Conservation (phyloP, 371 early-diverging fungal species). For the Synchytrium microbalum region DNA sequence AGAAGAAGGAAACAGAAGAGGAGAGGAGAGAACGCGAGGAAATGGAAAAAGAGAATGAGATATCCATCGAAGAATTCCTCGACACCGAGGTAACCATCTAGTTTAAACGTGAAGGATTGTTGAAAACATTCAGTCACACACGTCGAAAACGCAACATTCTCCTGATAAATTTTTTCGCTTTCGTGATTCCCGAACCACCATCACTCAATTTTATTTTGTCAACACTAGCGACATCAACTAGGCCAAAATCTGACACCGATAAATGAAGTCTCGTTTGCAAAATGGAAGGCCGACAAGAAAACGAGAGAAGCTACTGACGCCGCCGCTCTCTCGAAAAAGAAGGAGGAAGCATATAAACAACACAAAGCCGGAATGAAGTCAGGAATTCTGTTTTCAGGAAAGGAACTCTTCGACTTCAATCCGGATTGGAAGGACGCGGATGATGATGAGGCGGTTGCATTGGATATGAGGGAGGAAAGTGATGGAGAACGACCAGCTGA, state of each 20-base stretch:
- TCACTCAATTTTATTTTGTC: conserved; percentile 27
- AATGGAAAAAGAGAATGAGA: conserved; percentile 58
- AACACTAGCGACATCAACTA: conserved; percentile 80
- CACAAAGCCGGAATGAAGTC: conserved; percentile 71
- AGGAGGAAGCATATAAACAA: conserved; percentile 78
- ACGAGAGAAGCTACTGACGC: conserved; percentile 66
- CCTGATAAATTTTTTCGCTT: no score
- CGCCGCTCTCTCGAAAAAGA: conserved; percentile 58
- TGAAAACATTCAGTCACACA: neutral
- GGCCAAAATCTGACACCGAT: conserved; percentile 92
- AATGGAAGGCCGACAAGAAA: conserved; percentile 91
- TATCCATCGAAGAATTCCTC: conserved; percentile 92
- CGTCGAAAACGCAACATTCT: no score
- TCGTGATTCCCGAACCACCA: conserved; percentile 1
- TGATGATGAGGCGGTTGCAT: conserved; percentile 51
- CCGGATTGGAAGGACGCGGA: conserved; percentile 73
- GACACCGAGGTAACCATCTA: conserved; percentile 71
- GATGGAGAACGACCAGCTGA: conserved; percentile 46
- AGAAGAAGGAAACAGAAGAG: conserved; percentile 66
- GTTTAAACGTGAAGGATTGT: neutral
- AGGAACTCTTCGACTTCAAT: conserved; percentile 96
- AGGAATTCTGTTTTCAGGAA: conserved; percentile 81
- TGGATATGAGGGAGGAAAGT: neutral
- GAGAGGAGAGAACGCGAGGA: conserved; percentile 63
- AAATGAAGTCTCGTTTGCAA: conserved; percentile 85